Base-by-base conservation (phyloP, 352 stramenopile genomes). In the Elongisporangium undulatum region DNA sequence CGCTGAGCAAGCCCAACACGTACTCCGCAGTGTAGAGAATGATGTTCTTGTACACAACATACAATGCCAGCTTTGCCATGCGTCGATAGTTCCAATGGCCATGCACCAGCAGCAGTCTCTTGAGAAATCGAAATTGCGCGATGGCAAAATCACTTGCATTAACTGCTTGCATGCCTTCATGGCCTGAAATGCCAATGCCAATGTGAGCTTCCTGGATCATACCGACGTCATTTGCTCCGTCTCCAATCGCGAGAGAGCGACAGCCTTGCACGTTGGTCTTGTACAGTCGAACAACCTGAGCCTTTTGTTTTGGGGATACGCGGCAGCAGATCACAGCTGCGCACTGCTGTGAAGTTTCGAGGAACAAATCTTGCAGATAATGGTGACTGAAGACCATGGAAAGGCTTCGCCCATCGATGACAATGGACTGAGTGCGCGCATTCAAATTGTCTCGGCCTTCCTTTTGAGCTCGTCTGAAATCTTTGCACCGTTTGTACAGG, bases 141-240 rank as follows among this genome's bases (percentile, higher is more conserved):
- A 99, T 98, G 9, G 97, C 93, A 77, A 99, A 99, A 70, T 99
- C 98, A 49, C 95, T 89, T 19, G 75, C 88, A 73, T 99, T 99
- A 8, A 99, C 97, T 17, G 98, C 98, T 61, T 99, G 96, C 70
- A 98, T 96, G n/a, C 98, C 98, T 79, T 99, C 98, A 61, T 99
- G 90, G 15, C 98, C 97, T 21, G 90, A 99, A 70, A 99, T 99
- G 16, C 97, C 97, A 41, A 99, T 89, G 52, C 97, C 97, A 55
- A 99, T 95, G 63, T 99, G 96, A 13, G 97, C 97, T 71, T 98
- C 95, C 67, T 99, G 96, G 68, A 99, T 99, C 97, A 99, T 99
- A 29, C 95, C 95, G 48, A 99, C 97, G 62, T 99, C 98, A 68
- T 99, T 99, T 22, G 97, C 98, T 16, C 97, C 97, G 74, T 99